Conservation (phyloP, 306 rosid species). For the Sicyos baderoa region DNA sequence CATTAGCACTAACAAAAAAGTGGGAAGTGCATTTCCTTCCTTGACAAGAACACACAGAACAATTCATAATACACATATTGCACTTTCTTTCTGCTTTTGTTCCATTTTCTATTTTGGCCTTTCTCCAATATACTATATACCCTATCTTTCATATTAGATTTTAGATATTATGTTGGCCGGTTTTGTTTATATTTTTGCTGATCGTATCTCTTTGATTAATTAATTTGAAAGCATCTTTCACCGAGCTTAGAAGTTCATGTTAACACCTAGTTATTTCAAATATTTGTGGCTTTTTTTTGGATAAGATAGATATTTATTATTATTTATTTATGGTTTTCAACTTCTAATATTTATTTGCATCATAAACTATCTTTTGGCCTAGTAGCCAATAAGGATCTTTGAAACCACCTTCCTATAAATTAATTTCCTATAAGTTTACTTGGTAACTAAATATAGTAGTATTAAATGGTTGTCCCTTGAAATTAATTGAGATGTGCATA, state of each 20-base stretch:
- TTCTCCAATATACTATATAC: background rate
- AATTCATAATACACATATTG: background rate
- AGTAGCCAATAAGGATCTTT: no score
- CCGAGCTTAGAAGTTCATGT: background rate
- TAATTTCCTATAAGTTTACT: no score
- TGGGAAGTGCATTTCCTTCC: conserved; percentile 19
- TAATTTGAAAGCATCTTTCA: background rate
- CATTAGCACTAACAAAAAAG: conserved; percentile 11
- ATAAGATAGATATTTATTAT: no score
- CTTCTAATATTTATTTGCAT: background rate
- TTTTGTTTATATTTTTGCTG: conserved; percentile 11
- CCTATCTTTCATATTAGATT: background rate
- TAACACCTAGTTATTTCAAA: conserved; percentile 3
- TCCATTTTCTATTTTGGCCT: conserved; percentile 6
- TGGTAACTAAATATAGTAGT: no score
- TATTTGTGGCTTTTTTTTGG: background rate
- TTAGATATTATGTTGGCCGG: background rate
- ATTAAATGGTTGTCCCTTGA: no score
- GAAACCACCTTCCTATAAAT: no score
- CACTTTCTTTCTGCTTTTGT: conserved; percentile 14
- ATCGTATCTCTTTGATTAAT: background rate
- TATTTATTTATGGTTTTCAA: background rate
- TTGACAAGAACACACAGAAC: background rate
- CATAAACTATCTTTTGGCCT: background rate
- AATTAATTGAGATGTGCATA: no score